Evolutionary conservation across 192 early-diverging fungal genomes (phyloP).

Genomic region (Gamsiella multidivaricata): DNA sequence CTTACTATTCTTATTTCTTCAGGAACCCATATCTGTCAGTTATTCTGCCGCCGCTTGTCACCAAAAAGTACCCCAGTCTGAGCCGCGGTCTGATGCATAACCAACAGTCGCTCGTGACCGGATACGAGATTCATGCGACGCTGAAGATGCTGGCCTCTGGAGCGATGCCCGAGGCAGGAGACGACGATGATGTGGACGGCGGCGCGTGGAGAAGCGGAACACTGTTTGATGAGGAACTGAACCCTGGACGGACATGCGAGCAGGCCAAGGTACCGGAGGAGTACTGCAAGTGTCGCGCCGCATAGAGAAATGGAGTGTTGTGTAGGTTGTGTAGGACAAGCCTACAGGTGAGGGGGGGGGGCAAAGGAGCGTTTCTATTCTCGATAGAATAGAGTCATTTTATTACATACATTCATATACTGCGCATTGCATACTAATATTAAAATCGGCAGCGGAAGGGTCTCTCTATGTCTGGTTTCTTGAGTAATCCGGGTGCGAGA

Average conservation of each 20-base stretch:
- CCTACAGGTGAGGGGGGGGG: no score
- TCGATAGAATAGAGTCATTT: no score
- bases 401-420: no score
- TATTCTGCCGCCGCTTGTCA: slow-evolving; percentile 45
- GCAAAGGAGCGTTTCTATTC: no score
- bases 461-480: no score
- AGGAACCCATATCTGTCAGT: slow-evolving; percentile 56
- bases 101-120: slow-evolving; percentile 49
- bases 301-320: not conserved
- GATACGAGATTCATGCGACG: slow-evolving; percentile 48
- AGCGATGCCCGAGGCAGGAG: slow-evolving; percentile 9
- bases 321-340: not conserved
- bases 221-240: slow-evolving; percentile 42
- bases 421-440: no score
- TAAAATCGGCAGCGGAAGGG: no score
- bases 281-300: slow-evolving; percentile 30
- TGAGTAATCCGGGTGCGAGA: no score
- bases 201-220: slow-evolving; percentile 26
- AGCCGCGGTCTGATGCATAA: slow-evolving; percentile 45
- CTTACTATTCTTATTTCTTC: not conserved
- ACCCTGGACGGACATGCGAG: slow-evolving; percentile 27
- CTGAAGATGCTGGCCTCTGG: slow-evolving; percentile 48
- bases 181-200: slow-evolving; percentile 31
- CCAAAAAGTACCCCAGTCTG: slow-evolving; percentile 29
- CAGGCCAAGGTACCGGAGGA: slow-evolving; percentile 32